Evolutionary conservation across 257 asterid genomes (phyloP).

Genomic region (Henckelia pumila): DNA sequence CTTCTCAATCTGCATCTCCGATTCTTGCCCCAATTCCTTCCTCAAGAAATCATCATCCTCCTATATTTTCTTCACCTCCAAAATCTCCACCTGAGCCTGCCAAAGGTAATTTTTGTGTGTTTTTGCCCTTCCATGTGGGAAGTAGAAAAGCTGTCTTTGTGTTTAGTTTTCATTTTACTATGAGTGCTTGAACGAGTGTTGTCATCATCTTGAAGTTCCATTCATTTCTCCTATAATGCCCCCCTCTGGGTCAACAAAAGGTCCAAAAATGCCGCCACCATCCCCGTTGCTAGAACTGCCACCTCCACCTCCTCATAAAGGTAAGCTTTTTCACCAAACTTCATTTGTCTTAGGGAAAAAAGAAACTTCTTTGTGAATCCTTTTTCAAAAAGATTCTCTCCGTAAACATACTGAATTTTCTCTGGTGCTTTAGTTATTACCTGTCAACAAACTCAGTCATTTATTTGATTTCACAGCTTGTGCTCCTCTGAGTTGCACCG

Average conservation of each 20-base stretch:
- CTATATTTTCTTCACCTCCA: slow-evolving; percentile 43
- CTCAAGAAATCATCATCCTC: slow-evolving; percentile 34
- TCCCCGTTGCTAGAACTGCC: slow-evolving; percentile 65
- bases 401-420: slow-evolving; percentile 4
- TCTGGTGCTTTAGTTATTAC: slow-evolving; percentile 8
- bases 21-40: slow-evolving; percentile 34
- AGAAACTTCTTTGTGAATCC: neutral
- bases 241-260: slow-evolving; percentile 44
- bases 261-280: slow-evolving; percentile 44
- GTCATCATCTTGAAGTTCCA: slow-evolving; percentile 52
- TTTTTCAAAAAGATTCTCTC: neutral
- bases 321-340: slow-evolving; percentile 28
- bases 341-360: neutral
- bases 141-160: slow-evolving; percentile 9
- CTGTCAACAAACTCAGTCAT: slow-evolving; percentile 10
- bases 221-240: slow-evolving; percentile 45
- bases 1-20: slow-evolving; percentile 31
- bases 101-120: slow-evolving; percentile 31
- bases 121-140: slow-evolving; percentile 20
- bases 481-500: slow-evolving; percentile 59
- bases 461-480: slow-evolving; percentile 51
- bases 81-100: slow-evolving; percentile 38
- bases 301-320: slow-evolving; percentile 90
- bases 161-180: slow-evolving; percentile 22
- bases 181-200: slow-evolving; percentile 28